A percentile compares a stretch with the other conserved stretches of the same genome.
Conservation (phyloP, 148 eudicot genomes). For the Tetragonia tetragonoides region DNA sequence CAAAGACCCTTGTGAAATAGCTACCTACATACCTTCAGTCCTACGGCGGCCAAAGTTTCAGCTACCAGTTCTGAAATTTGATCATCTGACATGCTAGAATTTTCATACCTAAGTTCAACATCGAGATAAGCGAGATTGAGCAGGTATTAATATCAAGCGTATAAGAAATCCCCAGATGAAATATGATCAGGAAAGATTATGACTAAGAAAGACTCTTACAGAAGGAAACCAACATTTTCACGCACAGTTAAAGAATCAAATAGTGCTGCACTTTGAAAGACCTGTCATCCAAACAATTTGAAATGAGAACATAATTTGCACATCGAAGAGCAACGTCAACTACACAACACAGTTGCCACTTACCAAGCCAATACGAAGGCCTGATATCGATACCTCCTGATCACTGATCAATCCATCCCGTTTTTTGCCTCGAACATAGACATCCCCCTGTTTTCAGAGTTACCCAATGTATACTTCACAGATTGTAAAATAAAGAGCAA, state of each 20-base stretch:
- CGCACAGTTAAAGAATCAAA: constrained; percentile 92
- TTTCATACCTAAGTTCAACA: constrained; percentile 59
- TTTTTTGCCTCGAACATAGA: constrained; percentile 67
- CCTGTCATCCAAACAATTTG: constrained; percentile 44
- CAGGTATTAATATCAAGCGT: not conserved
- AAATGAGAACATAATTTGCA: constrained; percentile 3
- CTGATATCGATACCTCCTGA: constrained; percentile 65
- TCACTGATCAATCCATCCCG: constrained; percentile 84
- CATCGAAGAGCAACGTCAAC: not conserved
- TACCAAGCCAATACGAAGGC: constrained; percentile 96
- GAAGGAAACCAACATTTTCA: constrained; percentile 91
- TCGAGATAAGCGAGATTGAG: constrained; percentile 6
- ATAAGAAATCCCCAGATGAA: constrained; percentile 1
- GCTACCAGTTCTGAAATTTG: constrained; percentile 71
- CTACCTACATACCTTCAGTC: constrained; percentile 59
- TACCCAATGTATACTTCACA: not conserved
- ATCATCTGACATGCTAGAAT: constrained; percentile 75
- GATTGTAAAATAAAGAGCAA: not conserved
- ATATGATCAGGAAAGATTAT: not conserved
- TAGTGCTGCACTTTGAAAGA: constrained; percentile 93
- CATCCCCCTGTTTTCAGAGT: constrained; percentile 64
- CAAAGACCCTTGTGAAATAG: not conserved
- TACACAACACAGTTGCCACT: not conserved
- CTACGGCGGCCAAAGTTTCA: constrained; percentile 89
- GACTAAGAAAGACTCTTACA: constrained; percentile 52